These are phyloP conservation scores for Capronia coronata DNA, from an alignment of 2,329 filamentous ascomycete genomes.

Conservation along the genomic window DNA sequence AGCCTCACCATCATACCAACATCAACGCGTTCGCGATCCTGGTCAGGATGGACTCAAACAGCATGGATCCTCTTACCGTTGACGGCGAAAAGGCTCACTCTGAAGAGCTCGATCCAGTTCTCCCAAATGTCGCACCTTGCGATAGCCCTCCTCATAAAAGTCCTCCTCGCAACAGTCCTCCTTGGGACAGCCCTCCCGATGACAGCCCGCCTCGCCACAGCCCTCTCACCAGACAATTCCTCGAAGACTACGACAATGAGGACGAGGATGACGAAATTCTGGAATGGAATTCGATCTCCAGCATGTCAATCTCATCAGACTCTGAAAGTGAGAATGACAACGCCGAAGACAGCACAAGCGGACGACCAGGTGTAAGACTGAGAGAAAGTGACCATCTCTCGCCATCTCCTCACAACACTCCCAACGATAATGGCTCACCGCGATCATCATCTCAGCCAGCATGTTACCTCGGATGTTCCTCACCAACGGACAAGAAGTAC, in stretches of 20 bases:
- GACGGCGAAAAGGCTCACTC: neutral
- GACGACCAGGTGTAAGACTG: neutral
- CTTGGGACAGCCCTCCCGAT: too few species aligned
- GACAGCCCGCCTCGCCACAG: too few species aligned
- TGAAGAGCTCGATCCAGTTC: neutral
- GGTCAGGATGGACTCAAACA: too few species aligned
- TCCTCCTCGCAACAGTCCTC: too few species aligned
- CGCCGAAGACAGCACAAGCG: neutral
- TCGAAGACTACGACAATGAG: neutral
- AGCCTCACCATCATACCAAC: too few species aligned
- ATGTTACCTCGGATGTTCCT: neutral
- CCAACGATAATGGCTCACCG: neutral
- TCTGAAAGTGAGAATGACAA: neutral
- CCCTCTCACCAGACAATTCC: too few species aligned
- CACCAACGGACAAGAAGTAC: too few species aligned
- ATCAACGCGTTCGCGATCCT: too few species aligned
- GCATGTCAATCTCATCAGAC: neutral
- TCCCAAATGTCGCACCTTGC: neutral
- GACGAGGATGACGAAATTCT: too few species aligned
- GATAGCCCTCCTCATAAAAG: too few species aligned
- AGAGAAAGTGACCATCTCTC: neutral
- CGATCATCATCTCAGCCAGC: neutral
- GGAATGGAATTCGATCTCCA: neutral
- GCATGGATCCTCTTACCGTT: too few species aligned
- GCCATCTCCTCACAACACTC: neutral